A percentile compares a stretch with the other conserved stretches of the same genome.
These are phyloP conservation scores for Chrysanthemum makinoi DNA, from an alignment of 129 eudicot species.

Conservation along the genomic window DNA sequence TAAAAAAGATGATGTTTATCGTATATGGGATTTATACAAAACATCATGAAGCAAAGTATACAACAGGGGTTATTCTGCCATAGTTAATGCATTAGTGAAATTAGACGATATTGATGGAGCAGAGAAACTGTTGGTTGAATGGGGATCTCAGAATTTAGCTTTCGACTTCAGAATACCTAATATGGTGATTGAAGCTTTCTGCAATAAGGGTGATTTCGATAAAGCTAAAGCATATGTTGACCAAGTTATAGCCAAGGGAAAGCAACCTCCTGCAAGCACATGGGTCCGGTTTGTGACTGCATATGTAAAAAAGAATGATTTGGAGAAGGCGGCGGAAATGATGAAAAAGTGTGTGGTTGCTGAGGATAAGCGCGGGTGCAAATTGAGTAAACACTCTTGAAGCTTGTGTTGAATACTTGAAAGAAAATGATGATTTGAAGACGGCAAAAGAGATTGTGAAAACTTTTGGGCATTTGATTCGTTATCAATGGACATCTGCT, in stretches of 20 bases:
- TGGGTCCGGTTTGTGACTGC: slow-evolving; percentile 54
- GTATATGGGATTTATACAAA: slow-evolving; percentile 54
- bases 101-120: slow-evolving; percentile 61
- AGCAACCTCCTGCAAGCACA: slow-evolving; percentile 34
- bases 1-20: slow-evolving; percentile 48
- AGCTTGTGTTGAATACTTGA: slow-evolving; percentile 39
- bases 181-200: slow-evolving; percentile 41
- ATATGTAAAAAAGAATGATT: slow-evolving; percentile 35
- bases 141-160: slow-evolving; percentile 42
- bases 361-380: slow-evolving; percentile 25
- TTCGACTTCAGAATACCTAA: slow-evolving; percentile 57
- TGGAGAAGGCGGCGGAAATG: slow-evolving; percentile 47
- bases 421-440: slow-evolving; percentile 31
- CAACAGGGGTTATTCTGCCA: slow-evolving; percentile 46
- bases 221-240: slow-evolving; percentile 59
- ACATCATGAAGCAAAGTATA: slow-evolving; percentile 30
- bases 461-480: slow-evolving; percentile 18
- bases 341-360: slow-evolving; percentile 37
- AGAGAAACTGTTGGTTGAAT: slow-evolving; percentile 53
- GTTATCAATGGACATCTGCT: background rate
- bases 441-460: slow-evolving; percentile 24
- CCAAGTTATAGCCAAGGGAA: slow-evolving; percentile 37
- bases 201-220: slow-evolving; percentile 35
- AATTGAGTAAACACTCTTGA: slow-evolving; percentile 21
- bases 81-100: slow-evolving; percentile 52